Percentiles rank a stretch among this genome's conserved stretches.
These are phyloP conservation scores for Arctostaphylos glauca DNA, from an alignment of 148 eudicot genomes.

Conservation along the genomic window DNA sequence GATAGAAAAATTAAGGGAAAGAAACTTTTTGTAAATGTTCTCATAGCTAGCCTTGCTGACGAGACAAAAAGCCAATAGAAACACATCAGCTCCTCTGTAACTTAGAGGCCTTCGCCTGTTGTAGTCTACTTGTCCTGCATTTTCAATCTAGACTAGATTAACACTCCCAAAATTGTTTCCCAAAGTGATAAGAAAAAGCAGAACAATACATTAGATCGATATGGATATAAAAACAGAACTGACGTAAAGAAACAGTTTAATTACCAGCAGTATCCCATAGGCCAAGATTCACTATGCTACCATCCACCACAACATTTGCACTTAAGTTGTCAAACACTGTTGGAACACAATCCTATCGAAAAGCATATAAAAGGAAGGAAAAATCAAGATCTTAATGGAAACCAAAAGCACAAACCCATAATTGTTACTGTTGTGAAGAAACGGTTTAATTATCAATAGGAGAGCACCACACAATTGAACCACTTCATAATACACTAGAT, in stretches of 20 bases:
- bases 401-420: not conserved
- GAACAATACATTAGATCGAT: too few species aligned
- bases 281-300: slow-evolving; percentile 59
- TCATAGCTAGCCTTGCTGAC: slow-evolving; percentile 85
- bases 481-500: too few species aligned
- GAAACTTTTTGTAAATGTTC: slow-evolving; percentile 70
- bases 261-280: slow-evolving; percentile 70
- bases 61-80: slow-evolving; percentile 69
- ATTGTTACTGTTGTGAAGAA: slow-evolving; percentile 41
- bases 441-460: too few species aligned
- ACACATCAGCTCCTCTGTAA: slow-evolving; percentile 84
- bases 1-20: not conserved
- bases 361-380: too few species aligned
- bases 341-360: slow-evolving; percentile 57
- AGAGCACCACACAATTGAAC: too few species aligned
- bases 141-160: too few species aligned
- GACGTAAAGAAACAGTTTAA: too few species aligned
- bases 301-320: slow-evolving; percentile 64
- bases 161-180: too few species aligned
- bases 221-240: too few species aligned
- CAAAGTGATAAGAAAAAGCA: too few species aligned
- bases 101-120: slow-evolving; percentile 76
- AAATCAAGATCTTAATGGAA: not conserved
- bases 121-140: slow-evolving; percentile 79
- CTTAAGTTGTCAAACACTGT: slow-evolving; percentile 68